phyloP scores from a whole-genome alignment of 345 rosid genomes.

The Excoecaria cochinchinensis region DNA sequence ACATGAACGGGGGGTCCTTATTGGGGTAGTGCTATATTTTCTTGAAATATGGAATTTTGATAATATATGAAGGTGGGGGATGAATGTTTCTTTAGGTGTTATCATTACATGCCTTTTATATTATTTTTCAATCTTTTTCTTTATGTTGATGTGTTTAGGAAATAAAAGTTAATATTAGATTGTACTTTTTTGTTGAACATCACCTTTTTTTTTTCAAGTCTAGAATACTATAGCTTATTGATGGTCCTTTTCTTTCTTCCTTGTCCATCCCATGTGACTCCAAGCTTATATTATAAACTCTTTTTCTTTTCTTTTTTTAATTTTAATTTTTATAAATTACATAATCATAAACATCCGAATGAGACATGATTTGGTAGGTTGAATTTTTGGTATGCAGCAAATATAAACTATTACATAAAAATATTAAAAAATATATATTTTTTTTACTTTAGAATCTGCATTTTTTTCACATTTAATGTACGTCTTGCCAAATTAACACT shows the following conservation, averaged over 20 bases:
- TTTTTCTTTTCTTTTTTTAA: no score
- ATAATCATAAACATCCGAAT: no score
- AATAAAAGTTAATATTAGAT: slow-evolving; percentile 7
- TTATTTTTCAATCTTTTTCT: neutral
- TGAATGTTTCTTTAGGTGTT: neutral
- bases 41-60: slow-evolving; percentile 16
- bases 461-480: no score
- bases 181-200: neutral
- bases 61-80: neutral
- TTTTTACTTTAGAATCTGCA: no score
- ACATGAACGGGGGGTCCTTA: slow-evolving; percentile 46
- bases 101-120: slow-evolving; percentile 9
- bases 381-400: no score
- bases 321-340: no score
- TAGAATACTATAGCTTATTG: neutral
- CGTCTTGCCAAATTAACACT: no score
- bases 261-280: slow-evolving; percentile 35
- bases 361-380: no score
- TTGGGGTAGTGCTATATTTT: neutral
- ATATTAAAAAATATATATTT: no score
- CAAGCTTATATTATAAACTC: slow-evolving; percentile 18
- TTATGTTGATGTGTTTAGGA: neutral
- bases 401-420: no score
- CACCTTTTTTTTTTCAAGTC: neutral
- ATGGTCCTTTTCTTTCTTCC: slow-evolving; percentile 19